Evolutionary conservation across 805 yeast species (phyloP), one percentile per base, ranked within the genome.

Genomic region (Candida manassasensis): DNA sequence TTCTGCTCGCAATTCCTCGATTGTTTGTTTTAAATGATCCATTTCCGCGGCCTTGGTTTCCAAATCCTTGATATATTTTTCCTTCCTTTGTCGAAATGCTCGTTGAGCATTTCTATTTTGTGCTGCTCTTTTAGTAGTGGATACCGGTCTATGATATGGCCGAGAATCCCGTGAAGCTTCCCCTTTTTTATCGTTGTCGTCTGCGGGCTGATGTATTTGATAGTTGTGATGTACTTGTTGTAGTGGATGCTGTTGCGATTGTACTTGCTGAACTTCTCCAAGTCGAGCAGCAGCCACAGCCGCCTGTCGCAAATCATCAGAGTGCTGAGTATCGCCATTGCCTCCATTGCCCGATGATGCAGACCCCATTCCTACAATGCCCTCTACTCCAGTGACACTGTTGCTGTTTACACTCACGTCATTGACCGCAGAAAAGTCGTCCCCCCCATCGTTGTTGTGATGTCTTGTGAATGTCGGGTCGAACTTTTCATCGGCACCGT

Each of bases 101-200:
- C 85, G 77, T 62, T 89, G 97, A 4, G 97, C 96, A 41, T 77
- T 80, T 52, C 97, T 70, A 65, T 89, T 89, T 61, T 89, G 97
- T 6, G 82, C 88, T 2, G 96, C 96, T 43, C 97, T 77, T 57
- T 85, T 86, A 27, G 93, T 77, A 38, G 70, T 73, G 15, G 79
- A 71, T 28, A 81, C 61, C 12, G 73, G 70, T 37, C 75, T 34
- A 21, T 21, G 34, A 31, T 19, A 29, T 24, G 21, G 32, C 19
- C 13, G 13, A 14, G 12, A 18, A 8, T 22, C 33, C 3, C 15
- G 10, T 6, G 32, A 36, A 14, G 21, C 33, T 3, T 17, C 10
- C 3, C 25, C 34, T 11, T 9, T n/a, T 11, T 28, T 22, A 22
- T 32, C 29, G 9, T 22, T 10, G 6, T 19, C 29, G 2, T 21